Base-by-base conservation (phyloP, 2,329 filamentous ascomycete species). In the Botrytis porri region DNA sequence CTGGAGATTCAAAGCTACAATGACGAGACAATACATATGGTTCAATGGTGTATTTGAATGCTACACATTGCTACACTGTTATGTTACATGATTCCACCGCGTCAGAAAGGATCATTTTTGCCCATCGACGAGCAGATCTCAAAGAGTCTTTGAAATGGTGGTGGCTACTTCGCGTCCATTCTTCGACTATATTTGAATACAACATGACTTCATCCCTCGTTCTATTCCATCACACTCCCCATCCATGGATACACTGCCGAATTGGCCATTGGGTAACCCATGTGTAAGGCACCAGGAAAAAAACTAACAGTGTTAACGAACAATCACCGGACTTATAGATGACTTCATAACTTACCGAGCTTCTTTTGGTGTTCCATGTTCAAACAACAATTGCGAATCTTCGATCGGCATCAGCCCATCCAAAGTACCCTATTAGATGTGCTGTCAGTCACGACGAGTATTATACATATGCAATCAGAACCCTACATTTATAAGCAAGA, bases 381-480 rank as follows among this genome's bases (percentile, higher is more conserved):
- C 88, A 76, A 90, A 87, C 71, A 92, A 82, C 69, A 92, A 81
- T 82, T 90, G 86, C 22, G 85, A 89, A 78, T 92, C 90, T 78
- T 92, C 90, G 73, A 92, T 90, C 0, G 90, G 90, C 84, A 91
- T 90, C 62, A 92, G 81, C 0, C 89, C 89, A 76, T 92, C 90
- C 71, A 85, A 83, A 5, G 86, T 88, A 14, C 90, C 89, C 85
- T 90, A 29, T 72, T 57, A 43, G 18, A 18, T 32, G 59, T 1
- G 32, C 25, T 37, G 35, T 70, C 32, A 61, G 48, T 29, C 9
- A 73, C 8, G 41, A 37, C 20, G 25, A 22, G 1, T 14, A n/a
- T 18, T 3, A 9, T 12, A 48, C 3, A 29, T 25, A 6, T 14
- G 41, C 4, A 35, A 69, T 32, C 6, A 80, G 85, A 78, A 39